Conservation (phyloP, 1,139 yeast species). For the Suhomyces maxii region DNA sequence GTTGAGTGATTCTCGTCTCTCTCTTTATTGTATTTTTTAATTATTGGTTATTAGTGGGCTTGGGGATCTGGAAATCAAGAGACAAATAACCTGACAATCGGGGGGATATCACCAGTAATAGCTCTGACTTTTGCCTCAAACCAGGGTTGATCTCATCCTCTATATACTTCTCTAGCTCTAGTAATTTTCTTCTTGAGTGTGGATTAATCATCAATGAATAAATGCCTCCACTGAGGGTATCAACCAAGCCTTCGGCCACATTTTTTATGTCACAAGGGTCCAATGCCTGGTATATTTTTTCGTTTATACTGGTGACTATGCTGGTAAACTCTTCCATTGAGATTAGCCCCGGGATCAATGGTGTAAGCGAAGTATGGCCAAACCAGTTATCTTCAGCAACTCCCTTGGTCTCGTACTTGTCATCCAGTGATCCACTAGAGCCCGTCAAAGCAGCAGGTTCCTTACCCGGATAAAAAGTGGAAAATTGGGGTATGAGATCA, state of each 20-base stretch:
- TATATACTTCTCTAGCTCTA: conserved; percentile 49
- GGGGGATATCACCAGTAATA: conserved; percentile 52
- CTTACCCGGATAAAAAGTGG: conserved; percentile 56
- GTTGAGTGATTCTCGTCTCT: too few relatives aligned
- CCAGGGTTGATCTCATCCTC: conserved; percentile 35
- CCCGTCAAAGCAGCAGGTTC: conserved; percentile 62
- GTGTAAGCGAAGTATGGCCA: conserved; percentile 57
- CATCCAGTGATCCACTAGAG: not conserved
- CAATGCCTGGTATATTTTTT: conserved; percentile 39
- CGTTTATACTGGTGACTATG: conserved; percentile 50
- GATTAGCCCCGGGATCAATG: conserved; percentile 46
- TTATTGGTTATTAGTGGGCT: conserved; percentile 21
- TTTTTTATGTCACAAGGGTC: conserved; percentile 36
- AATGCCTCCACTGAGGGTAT: conserved; percentile 46
- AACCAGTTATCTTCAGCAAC: conserved; percentile 39
- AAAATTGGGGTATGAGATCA: conserved; percentile 58
- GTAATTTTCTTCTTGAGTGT: conserved; percentile 28
- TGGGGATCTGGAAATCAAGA: conserved; percentile 54
- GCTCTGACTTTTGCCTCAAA: conserved; percentile 21
- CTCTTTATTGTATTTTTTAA: too few relatives aligned
- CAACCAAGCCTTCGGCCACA: conserved; percentile 42
- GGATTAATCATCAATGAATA: conserved; percentile 24
- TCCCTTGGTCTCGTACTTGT: conserved; percentile 25
- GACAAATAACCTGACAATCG: conserved; percentile 62
- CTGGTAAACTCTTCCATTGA: conserved; percentile 34